Evolutionary conservation across 2,329 filamentous ascomycete genomes (phyloP), one percentile per base, ranked within the genome.

Genomic region (Gliomastix tumulicola): DNA sequence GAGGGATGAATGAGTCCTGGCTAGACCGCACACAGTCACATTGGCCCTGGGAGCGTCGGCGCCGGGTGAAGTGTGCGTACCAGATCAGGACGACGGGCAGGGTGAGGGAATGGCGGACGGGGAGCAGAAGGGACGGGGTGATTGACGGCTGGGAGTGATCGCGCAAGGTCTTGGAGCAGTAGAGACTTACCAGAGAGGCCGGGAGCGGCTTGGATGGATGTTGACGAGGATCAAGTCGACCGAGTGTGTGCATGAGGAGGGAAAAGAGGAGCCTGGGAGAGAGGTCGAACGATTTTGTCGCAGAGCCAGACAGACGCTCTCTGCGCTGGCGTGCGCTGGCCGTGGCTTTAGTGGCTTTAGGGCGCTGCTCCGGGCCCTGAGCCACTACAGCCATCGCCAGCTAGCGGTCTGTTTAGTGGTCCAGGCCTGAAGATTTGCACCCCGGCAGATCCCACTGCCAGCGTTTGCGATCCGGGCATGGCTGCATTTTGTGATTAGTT

Each of bases 211-310:
- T 55, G 53, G 35, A 45, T 49, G 56, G 49, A 49, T 54, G 53
- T 50, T 55, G 53, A 50, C 49, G 56, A 53, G 45, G 49, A 50
- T 46, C 42, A 51, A 53, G 49, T 49, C 50, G 55, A 50, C 49
- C 54, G 57, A 55, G 51, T 54, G 56, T 60, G 60, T 62, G 59
- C 52, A 60, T 57, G 57, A 55, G 36, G 31, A 38, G 35, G 57
- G 60, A 64, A 63, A 63, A 63, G 60, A 64, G 60, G 60, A 63
- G 56, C 51, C 49, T n/a, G n/a, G n/a, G 30, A 50, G 51, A 52
- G 61, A 51, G 59, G 57, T 51, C 11, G 52, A 55, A 55, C 50
- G 57, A 62, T 60, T 62, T 63, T 61, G 60, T 59, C 56, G 53
- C 49, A 35, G 36, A n/a, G 22, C 30, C 30, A 34, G n/a, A n/a